Evolutionary conservation across 192 early-diverging fungal species (phyloP).

Genomic region (Entomortierella lignicola): DNA sequence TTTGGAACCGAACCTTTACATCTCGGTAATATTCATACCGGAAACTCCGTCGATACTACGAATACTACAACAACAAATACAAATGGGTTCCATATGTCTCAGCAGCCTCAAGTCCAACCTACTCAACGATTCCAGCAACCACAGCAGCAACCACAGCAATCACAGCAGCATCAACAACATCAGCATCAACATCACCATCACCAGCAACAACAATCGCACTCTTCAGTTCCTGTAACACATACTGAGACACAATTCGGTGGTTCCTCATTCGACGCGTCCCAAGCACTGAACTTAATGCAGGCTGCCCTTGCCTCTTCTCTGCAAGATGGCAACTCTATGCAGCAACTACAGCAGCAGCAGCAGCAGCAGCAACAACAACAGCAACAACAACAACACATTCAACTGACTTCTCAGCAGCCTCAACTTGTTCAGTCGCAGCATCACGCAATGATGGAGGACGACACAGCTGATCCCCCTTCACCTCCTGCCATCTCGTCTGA

Average conservation of each 20-base stretch:
- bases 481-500: constrained; percentile 50
- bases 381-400: constrained; percentile 11
- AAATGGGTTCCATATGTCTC: neutral
- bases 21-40: constrained; percentile 14
- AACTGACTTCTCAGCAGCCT: neutral
- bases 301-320: constrained; percentile 22
- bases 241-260: constrained; percentile 7
- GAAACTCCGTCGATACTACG: neutral
- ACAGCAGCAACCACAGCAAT: neutral
- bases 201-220: constrained; percentile 1
- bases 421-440: constrained; percentile 12
- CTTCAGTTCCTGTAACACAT: constrained; percentile 1
- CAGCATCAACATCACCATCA: constrained; percentile 8
- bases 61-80: constrained; percentile 5
- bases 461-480: constrained; percentile 42
- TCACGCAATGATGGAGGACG: constrained; percentile 37
- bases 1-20: constrained; percentile 38
- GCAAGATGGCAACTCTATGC: neutral
- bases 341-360: neutral
- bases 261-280: constrained; percentile 9
- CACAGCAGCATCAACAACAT: constrained; percentile 7
- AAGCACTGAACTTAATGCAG: constrained; percentile 44
- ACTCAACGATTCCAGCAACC: neutral
- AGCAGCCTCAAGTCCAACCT: neutral
- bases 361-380: neutral